Evolutionary conservation across 306 rosid genomes (phyloP).

Genomic region (Echinosophora koreensis): DNA sequence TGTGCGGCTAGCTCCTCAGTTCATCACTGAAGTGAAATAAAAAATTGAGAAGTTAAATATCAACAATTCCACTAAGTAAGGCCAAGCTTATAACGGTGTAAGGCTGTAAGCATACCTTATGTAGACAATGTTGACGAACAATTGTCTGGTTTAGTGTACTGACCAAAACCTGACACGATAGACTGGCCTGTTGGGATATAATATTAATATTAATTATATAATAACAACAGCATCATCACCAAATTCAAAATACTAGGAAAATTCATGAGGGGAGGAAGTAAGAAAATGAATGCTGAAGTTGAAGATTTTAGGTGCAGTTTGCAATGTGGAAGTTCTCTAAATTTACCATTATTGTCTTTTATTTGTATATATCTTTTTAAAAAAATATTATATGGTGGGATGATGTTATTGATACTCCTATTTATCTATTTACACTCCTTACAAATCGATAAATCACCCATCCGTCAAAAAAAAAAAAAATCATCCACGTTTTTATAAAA

Average conservation of each 20-base stretch:
- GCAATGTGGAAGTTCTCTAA: too few species aligned
- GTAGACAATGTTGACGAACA: slow-evolving; percentile 57
- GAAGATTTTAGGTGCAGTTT: too few species aligned
- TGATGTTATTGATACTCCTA: too few species aligned
- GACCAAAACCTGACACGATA: slow-evolving; percentile 67
- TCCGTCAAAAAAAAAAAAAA: too few species aligned
- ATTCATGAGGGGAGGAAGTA: neutral
- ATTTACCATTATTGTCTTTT: too few species aligned
- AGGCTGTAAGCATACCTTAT: slow-evolving; percentile 28
- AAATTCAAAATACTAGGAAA: neutral
- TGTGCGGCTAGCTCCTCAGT: neutral
- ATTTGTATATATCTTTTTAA: too few species aligned
- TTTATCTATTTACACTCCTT: too few species aligned
- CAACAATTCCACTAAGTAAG: neutral
- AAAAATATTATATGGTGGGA: too few species aligned
- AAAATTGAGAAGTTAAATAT: neutral
- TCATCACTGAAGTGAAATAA: slow-evolving; percentile 43
- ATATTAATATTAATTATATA: too few species aligned
- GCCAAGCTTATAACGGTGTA: neutral
- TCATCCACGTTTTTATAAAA: too few species aligned
- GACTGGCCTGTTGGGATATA: slow-evolving; percentile 62
- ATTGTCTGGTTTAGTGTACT: slow-evolving; percentile 66
- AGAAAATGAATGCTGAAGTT: neutral
- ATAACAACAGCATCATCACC: too few species aligned
- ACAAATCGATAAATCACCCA: too few species aligned